Percentiles rank a stretch among this genome's conserved stretches.
These are phyloP conservation scores for Colletotrichum sojae DNA, from an alignment of 2,329 filamentous ascomycete species.

Conservation along the genomic window DNA sequence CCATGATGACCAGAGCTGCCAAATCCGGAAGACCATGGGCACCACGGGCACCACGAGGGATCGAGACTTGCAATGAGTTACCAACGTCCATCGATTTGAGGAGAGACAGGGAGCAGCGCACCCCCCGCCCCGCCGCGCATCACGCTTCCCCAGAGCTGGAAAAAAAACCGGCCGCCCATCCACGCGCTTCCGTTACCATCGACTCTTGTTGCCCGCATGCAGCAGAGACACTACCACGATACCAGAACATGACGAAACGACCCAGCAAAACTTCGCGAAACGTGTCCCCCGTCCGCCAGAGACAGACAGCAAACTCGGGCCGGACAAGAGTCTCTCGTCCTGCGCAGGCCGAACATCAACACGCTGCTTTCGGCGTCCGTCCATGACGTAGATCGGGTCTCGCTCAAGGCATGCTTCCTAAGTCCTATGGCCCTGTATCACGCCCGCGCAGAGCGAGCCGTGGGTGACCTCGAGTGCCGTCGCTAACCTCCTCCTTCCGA, in stretches of 20 bases:
- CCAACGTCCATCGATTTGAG: slow-evolving; percentile 9
- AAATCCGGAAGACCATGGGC: neutral
- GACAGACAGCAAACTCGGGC: slow-evolving; percentile 13
- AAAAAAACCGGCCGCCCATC: neutral
- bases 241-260: neutral
- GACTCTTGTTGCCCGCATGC: slow-evolving; percentile 15
- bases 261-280: neutral
- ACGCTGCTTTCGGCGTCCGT: slow-evolving; percentile 4
- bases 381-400: no score
- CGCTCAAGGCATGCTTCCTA: no score
- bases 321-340: neutral
- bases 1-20: neutral
- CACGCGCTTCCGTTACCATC: slow-evolving; percentile 12
- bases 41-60: neutral
- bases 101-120: neutral
- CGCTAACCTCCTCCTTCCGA: slow-evolving; percentile 13
- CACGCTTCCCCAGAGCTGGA: slow-evolving; percentile 7
- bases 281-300: slow-evolving; percentile 1
- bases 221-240: slow-evolving; percentile 1
- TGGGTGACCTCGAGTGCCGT: neutral
- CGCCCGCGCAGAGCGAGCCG: neutral
- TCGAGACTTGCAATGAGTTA: slow-evolving; percentile 6
- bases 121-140: neutral
- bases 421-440: no score
- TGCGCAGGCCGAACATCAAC: slow-evolving; percentile 12